Evolutionary conservation across 257 asterid genomes (phyloP), one percentile per base, ranked within the genome.

Genomic region (Solanum bukasovii): DNA sequence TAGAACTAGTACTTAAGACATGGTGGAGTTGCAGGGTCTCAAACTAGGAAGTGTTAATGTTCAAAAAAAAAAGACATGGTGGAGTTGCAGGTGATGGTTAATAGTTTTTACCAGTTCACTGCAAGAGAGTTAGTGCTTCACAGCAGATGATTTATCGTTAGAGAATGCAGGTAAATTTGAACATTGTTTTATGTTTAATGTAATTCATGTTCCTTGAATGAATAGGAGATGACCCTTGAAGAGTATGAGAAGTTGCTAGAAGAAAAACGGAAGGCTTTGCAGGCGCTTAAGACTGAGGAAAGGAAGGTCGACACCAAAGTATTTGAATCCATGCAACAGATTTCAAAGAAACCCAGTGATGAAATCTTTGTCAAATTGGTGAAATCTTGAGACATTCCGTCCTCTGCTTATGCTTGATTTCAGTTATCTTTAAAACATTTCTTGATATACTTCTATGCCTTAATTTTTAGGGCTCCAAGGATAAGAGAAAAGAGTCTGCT

Each of bases 171-270:
- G 61, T 77, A 77, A 77, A 75, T 40, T 77, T 77, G 13, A 40
- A 40, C 35, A 38, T 77, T 23, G 20, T 7, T n/a, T 40, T 25
- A 29, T 82, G 42, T 49, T 33, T 31, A 49, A 82, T 82, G 70
- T 49, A 49, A 8, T 16, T 82, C 87, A 38, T 82, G 31, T 79
- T 68, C 49, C 37, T 34, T 90, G 61, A 46, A 29, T 70, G 33
- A 78, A 88, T 90, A 96, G 99, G 98, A 94, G 91, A 96, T 96
- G 98, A 96, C 99, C 12, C 94, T 96, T 88, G 98, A 94, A 89
- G 99, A 96, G 91, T 96, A 95, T 72, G 98, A 94, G 92, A 96
- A 94, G 93, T 85, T 94, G 89, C 91, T 92, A 84, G 98, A 94
- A 75, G 99, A 96, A 87, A 96, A 94, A 89, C 92, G 97, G 87